Conservation (phyloP, 2,329 filamentous ascomycete species). For the Arthrocladium fulminans region DNA sequence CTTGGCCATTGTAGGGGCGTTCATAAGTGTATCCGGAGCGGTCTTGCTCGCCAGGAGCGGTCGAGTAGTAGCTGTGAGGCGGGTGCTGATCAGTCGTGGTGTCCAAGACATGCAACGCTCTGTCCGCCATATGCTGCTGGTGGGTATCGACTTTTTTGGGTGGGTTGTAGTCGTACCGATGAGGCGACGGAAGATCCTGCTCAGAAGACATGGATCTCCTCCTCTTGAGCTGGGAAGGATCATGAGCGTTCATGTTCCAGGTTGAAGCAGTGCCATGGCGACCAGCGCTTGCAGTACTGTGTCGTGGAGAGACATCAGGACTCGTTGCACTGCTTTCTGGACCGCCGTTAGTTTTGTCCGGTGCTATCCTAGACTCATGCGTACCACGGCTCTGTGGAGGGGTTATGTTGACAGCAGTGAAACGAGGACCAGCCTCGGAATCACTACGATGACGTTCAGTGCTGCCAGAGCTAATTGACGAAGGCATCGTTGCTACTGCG, state of each 20-base stretch:
- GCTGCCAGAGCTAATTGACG: slow-evolving; percentile 8
- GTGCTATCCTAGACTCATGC: slow-evolving; percentile 4
- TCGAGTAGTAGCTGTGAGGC: slow-evolving; percentile 11
- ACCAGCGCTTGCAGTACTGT: slow-evolving; percentile 6
- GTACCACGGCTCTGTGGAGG: slow-evolving; percentile 9
- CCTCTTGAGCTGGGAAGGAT: slow-evolving; percentile 1
- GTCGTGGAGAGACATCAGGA: slow-evolving; percentile 8
- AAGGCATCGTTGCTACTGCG: slow-evolving; percentile 9
- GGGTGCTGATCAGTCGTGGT: slow-evolving; percentile 11
- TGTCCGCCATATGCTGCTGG: slow-evolving; percentile 20
- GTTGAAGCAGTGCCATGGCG: background rate
- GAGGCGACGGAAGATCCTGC: slow-evolving; percentile 1
- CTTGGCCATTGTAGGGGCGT: slow-evolving; percentile 1
- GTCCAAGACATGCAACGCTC: slow-evolving; percentile 19
- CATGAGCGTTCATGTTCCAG: slow-evolving; percentile 4
- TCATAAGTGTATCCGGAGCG: slow-evolving; percentile 14
- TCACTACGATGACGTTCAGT: slow-evolving; percentile 7
- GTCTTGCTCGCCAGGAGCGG: slow-evolving; percentile 5
- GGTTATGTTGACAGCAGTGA: slow-evolving; percentile 8
- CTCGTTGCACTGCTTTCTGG: slow-evolving; percentile 10
- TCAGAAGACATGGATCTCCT: slow-evolving; percentile 4
- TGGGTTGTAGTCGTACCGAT: slow-evolving; percentile 9
- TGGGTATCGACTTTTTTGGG: slow-evolving; percentile 7
- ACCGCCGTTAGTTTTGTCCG: slow-evolving; percentile 8
- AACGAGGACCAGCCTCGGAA: slow-evolving; percentile 7